phyloP scores from a whole-genome alignment of 345 rosid genomes.

The Mercurialis annua region DNA sequence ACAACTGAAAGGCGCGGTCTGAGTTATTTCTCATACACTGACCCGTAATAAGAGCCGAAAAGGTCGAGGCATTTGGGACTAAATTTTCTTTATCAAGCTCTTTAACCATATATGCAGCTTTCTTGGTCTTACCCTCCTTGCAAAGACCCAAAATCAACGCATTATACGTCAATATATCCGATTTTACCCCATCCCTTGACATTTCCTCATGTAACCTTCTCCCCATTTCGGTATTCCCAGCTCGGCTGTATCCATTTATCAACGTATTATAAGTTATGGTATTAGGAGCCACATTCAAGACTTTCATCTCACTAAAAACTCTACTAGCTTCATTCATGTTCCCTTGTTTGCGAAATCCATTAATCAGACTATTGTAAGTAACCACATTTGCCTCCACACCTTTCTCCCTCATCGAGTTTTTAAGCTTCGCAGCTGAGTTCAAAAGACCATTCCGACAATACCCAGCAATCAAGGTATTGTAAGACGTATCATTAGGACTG shows the following conservation, averaged over 20 bases:
- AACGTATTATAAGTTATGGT: slow-evolving; percentile 71
- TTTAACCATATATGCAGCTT: slow-evolving; percentile 72
- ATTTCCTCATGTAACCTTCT: slow-evolving; percentile 65
- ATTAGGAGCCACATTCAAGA: slow-evolving; percentile 48
- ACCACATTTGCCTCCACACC: slow-evolving; percentile 56
- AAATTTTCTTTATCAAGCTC: slow-evolving; percentile 66
- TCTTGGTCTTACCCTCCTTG: slow-evolving; percentile 87
- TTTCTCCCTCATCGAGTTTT: slow-evolving; percentile 46
- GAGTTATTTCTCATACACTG: slow-evolving; percentile 68
- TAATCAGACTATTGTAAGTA: slow-evolving; percentile 63
- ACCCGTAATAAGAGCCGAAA: slow-evolving; percentile 69
- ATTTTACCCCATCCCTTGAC: slow-evolving; percentile 49
- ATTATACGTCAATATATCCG: slow-evolving; percentile 70
- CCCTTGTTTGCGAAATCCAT: slow-evolving; percentile 60
- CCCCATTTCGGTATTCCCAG: slow-evolving; percentile 52
- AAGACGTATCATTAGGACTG: slow-evolving; percentile 47
- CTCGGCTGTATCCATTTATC: slow-evolving; percentile 61
- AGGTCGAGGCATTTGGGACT: slow-evolving; percentile 73
- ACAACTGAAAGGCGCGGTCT: slow-evolving; percentile 64
- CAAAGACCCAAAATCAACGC: slow-evolving; percentile 77
- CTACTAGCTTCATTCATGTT: slow-evolving; percentile 59
- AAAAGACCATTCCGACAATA: slow-evolving; percentile 61
- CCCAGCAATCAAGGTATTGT: slow-evolving; percentile 72
- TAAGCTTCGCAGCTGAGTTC: slow-evolving; percentile 59
- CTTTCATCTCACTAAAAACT: slow-evolving; percentile 63